Evolutionary conservation across 768 basidiomycete species (phyloP), one percentile per base, ranked within the genome.

Genomic region (Aureoboletus auriporus): DNA sequence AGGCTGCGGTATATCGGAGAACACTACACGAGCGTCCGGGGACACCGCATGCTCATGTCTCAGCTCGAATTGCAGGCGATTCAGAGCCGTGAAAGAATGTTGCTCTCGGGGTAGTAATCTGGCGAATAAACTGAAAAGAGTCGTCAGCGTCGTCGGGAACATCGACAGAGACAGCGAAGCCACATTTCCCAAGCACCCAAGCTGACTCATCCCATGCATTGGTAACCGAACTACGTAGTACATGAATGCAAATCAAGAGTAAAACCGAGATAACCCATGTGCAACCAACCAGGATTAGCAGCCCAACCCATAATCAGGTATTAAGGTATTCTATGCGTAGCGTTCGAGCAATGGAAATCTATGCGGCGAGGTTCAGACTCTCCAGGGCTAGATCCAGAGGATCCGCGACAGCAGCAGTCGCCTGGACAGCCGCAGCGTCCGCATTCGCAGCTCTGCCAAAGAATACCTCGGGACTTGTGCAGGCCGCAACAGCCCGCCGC

Each of bases 401-500:
- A 61, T 85, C 81, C 7, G 73, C 74, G 5, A 69, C 62, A 10
- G 71, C 70, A 28, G 56, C 59, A 11, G 69, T 67, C 3, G 70
- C 61, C 23, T 69, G 69, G 23, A 58, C 54, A 20, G 64, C 72
- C 5, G 71, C 69, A 29, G 41, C 50, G 0, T 71, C 70, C 36
- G 48, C 64, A 59, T 46, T 69, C 58, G 51, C 69, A 37, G 57
- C 68, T 60, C 73, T 71, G 47, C 82, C 81, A 60, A 93, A 93
- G 79, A 91, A 89, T 30, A 92, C 78, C 63, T 93, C 93, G 9
- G 93, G 93, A 46, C 88, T 89, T 0, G 93, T 94, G 71, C 95
- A 96, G 12, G 93, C 84, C 3, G 95, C 88, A 23, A 98, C 89
- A 9, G 96, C 95, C 39, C 95, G 86, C 36, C 95, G 82, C 91